phyloP scores from a whole-genome alignment of 2,329 filamentous ascomycete genomes.

The Cryoendolithus antarcticus region DNA sequence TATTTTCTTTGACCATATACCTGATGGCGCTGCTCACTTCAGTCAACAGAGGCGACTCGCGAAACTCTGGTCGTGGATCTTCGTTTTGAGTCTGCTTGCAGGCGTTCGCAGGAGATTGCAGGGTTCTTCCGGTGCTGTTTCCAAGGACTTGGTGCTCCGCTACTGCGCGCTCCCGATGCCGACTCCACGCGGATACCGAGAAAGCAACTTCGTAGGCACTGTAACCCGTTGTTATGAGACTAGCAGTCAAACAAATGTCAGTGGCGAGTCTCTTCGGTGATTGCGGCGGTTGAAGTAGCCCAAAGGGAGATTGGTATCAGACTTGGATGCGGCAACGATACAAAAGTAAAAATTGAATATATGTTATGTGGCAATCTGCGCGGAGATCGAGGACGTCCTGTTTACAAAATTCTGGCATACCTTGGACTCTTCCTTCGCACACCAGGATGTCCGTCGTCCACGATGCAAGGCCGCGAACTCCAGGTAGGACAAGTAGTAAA shows the following conservation, averaged over 20 bases:
- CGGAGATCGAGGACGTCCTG: no score
- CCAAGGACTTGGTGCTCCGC: conserved; percentile 21
- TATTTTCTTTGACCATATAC: conserved; percentile 2
- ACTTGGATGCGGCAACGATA: neutral
- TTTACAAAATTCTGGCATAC: no score
- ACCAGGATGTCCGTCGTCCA: no score
- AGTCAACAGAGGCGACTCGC: no score
- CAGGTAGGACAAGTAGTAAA: no score
- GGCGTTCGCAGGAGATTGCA: conserved; percentile 28
- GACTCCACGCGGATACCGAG: conserved; percentile 16
- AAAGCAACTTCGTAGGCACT: conserved; percentile 16
- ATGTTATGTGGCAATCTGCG: no score
- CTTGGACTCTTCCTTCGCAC: no score
- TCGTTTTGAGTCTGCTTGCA: conserved; percentile 13
- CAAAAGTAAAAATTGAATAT: conserved; percentile 1
- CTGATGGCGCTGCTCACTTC: conserved; percentile 7
- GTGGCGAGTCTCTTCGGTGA: neutral
- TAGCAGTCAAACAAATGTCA: conserved; percentile 2
- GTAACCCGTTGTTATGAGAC: conserved; percentile 11
- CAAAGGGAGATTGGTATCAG: neutral
- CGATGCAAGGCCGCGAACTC: no score
- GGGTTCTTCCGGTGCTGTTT: conserved; percentile 19
- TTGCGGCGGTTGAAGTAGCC: neutral
- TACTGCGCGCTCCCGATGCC: conserved; percentile 20
- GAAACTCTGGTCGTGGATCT: no score